Percentiles rank a stretch among this genome's conserved stretches.
Conservation (phyloP, 257 asterid species). For the Mitragyna speciosa region DNA sequence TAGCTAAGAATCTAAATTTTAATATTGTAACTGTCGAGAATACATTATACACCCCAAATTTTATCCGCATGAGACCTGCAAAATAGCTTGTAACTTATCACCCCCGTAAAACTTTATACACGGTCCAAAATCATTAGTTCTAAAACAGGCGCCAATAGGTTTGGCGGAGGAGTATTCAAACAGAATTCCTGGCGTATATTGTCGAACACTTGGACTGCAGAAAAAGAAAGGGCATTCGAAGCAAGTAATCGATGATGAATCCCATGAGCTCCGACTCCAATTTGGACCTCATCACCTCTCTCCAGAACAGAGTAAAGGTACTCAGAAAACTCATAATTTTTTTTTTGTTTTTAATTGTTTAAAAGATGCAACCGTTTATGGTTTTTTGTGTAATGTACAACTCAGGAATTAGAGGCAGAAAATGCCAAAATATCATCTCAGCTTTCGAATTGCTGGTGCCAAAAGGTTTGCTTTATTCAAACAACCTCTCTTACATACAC, state of each 20-base stretch:
- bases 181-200: background rate
- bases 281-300: slow-evolving; percentile 38
- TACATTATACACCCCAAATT: no score
- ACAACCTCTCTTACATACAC: background rate
- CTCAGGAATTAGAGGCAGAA: slow-evolving; percentile 66
- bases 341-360: background rate
- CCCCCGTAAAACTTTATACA: no score
- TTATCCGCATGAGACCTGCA: no score
- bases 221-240: background rate
- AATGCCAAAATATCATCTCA: slow-evolving; percentile 53
- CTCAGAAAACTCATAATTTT: background rate
- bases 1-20: no score
- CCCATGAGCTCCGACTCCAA: slow-evolving; percentile 15
- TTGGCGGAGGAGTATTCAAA: no score
- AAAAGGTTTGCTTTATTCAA: slow-evolving; percentile 39
- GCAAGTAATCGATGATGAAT: background rate
- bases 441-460: slow-evolving; percentile 65
- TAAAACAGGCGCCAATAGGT: no score
- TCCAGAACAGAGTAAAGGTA: slow-evolving; percentile 56
- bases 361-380: background rate
- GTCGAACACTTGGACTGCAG: slow-evolving; percentile 11
- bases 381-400: background rate
- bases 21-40: no score
- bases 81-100: no score
- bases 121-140: no score